Conservation (phyloP, 306 rosid genomes). For the Calophaca sinica region DNA sequence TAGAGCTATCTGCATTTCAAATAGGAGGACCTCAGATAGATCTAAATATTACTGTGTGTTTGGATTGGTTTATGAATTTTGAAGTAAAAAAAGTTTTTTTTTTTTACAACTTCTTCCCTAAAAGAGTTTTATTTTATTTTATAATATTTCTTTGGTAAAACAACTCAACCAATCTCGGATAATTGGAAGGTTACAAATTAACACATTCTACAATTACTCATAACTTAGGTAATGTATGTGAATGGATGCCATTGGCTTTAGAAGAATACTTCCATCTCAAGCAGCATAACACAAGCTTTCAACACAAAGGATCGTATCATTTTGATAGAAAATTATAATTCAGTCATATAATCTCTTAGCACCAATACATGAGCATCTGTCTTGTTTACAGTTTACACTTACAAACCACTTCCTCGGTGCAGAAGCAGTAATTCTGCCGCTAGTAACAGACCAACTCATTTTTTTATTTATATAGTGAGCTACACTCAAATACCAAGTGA, state of each 20-base stretch:
- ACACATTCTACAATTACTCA: conserved; percentile 7
- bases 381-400: conserved; percentile 8
- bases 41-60: neutral
- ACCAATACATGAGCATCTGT: neutral
- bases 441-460: neutral
- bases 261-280: conserved; percentile 27
- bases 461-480: no score
- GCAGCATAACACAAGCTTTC: neutral
- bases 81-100: neutral
- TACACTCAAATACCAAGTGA: no score
- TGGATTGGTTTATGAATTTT: neutral
- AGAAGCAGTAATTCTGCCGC: conserved; percentile 10
- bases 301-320: conserved; percentile 10
- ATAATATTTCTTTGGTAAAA: no score
- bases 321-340: conserved; percentile 18
- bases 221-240: neutral
- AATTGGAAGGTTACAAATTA: conserved; percentile 8
- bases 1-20: neutral
- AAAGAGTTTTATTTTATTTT: no score
- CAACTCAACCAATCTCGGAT: no score
- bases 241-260: neutral
- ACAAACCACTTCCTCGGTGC: conserved; percentile 32
- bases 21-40: neutral
- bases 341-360: conserved; percentile 12
- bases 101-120: neutral